Percentiles rank a stretch among this genome's conserved stretches.
These are phyloP conservation scores for Lantana camara DNA, from an alignment of 257 asterid genomes.

Conservation along the genomic window DNA sequence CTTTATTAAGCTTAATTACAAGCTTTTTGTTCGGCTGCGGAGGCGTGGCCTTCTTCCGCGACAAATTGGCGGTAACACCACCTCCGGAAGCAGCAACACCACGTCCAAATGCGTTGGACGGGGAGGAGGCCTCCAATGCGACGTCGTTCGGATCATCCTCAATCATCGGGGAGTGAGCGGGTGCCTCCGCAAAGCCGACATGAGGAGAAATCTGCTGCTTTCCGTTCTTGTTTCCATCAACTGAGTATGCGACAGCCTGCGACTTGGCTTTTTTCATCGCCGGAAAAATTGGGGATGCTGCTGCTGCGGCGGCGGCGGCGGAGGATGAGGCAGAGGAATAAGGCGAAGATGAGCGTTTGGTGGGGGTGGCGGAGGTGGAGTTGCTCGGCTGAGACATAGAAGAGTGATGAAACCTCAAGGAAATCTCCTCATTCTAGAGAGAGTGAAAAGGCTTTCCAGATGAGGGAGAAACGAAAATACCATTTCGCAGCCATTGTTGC, in stretches of 20 bases:
- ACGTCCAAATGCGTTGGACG: constrained; percentile 43
- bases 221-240: constrained; percentile 51
- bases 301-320: constrained; percentile 41
- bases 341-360: constrained; percentile 42
- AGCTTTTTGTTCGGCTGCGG: constrained; percentile 84
- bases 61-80: constrained; percentile 66
- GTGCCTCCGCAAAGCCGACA: constrained; percentile 53
- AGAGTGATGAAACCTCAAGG: constrained; percentile 42
- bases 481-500: neutral
- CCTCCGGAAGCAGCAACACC: constrained; percentile 42
- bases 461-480: constrained; percentile 16
- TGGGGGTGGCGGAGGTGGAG: constrained; percentile 39
- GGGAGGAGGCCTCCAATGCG: constrained; percentile 51
- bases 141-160: constrained; percentile 62
- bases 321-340: constrained; percentile 36
- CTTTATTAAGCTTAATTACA: constrained; percentile 82
- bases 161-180: constrained; percentile 54
- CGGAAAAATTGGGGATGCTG: constrained; percentile 39
- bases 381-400: constrained; percentile 65
- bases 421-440: constrained; percentile 44
- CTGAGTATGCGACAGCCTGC: constrained; percentile 54
- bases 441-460: constrained; percentile 14
- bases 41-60: constrained; percentile 76
- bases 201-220: constrained; percentile 48
- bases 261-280: constrained; percentile 84